Evolutionary conservation across 208 protist genomes (phyloP).

Genomic region (Trypanosomatidae sp.): DNA sequence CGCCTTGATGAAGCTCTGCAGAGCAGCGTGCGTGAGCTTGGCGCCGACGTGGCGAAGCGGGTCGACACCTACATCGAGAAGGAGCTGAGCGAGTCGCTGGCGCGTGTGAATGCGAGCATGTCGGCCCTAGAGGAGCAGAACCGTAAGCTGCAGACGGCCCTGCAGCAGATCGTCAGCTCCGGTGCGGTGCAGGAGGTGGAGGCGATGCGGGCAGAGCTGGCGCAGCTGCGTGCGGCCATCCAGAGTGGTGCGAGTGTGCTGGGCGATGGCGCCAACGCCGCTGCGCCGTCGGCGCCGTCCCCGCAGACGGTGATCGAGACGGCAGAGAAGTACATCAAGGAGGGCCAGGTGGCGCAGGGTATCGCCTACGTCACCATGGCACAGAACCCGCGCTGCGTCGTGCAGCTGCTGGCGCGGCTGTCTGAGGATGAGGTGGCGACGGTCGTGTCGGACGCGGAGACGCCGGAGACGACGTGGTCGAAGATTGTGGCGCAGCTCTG

Average conservation of each 20-base stretch:
- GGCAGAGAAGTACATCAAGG: slow-evolving; percentile 37
- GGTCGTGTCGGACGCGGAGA: slow-evolving; percentile 38
- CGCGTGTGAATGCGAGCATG: slow-evolving; percentile 43
- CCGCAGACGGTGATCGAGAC: slow-evolving; percentile 72
- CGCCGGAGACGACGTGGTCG: slow-evolving; percentile 47
- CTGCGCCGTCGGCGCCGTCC: slow-evolving; percentile 14
- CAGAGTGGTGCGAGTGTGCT: slow-evolving; percentile 8
- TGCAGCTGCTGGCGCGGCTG: slow-evolving; percentile 50
- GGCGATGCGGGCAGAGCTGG: slow-evolving; percentile 40
- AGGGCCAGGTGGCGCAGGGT: slow-evolving; percentile 36
- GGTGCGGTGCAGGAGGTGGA: slow-evolving; percentile 49
- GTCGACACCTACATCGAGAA: slow-evolving; percentile 46
- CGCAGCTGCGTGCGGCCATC: slow-evolving; percentile 16
- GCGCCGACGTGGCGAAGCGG: slow-evolving; percentile 45
- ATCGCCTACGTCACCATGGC: slow-evolving; percentile 51
- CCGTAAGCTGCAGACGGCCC: slow-evolving; percentile 47
- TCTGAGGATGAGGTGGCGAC: slow-evolving; percentile 32
- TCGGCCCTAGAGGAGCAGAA: slow-evolving; percentile 63
- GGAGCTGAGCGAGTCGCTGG: slow-evolving; percentile 59
- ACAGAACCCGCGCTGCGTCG: slow-evolving; percentile 39
- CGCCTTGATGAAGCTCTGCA: slow-evolving; percentile 72
- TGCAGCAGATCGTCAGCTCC: slow-evolving; percentile 54
- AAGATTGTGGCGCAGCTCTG: slow-evolving; percentile 46
- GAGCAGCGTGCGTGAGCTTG: slow-evolving; percentile 54
- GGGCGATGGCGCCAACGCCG: slow-evolving; percentile 4